phyloP scores from a whole-genome alignment of 2,329 filamentous ascomycete species.

The Didymella keratinophila region DNA sequence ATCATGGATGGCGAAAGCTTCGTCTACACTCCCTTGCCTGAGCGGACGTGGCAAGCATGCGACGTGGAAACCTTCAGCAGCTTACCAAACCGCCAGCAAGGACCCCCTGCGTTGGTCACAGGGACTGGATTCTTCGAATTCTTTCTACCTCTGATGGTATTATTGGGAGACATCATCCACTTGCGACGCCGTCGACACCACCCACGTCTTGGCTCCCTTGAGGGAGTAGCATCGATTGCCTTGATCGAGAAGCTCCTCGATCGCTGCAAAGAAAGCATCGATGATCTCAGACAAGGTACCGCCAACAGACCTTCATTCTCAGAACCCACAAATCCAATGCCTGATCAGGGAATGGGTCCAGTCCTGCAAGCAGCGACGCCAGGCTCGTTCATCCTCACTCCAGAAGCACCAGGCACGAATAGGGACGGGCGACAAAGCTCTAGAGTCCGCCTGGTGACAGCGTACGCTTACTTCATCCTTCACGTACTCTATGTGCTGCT shows the following conservation, averaged over 20 bases:
- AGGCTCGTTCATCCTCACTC: background rate
- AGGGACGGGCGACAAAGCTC: background rate
- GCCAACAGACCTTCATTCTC: background rate
- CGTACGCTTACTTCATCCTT: slow-evolving; percentile 7
- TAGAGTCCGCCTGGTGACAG: slow-evolving; percentile 1
- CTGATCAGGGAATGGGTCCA: background rate
- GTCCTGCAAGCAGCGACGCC: slow-evolving; percentile 5
- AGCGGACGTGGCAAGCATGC: background rate
- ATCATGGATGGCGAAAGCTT: slow-evolving; percentile 7
- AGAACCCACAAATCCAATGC: background rate
- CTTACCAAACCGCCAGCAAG: background rate
- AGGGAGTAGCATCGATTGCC: background rate
- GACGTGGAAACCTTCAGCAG: background rate
- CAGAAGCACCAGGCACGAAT: background rate
- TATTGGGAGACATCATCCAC: slow-evolving; percentile 2
- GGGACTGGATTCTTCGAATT: slow-evolving; percentile 9
- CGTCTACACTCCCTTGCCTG: slow-evolving; percentile 1
- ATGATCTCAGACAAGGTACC: background rate
- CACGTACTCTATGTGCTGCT: slow-evolving; percentile 6
- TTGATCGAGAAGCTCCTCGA: slow-evolving; percentile 2
- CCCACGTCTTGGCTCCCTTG: slow-evolving; percentile 1
- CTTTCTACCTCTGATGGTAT: slow-evolving; percentile 4
- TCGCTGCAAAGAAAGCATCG: slow-evolving; percentile 9
- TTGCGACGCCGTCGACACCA: slow-evolving; percentile 4
- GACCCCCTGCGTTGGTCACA: background rate